Conservation (phyloP, 257 asterid genomes). For the Penstemon barbatus region DNA sequence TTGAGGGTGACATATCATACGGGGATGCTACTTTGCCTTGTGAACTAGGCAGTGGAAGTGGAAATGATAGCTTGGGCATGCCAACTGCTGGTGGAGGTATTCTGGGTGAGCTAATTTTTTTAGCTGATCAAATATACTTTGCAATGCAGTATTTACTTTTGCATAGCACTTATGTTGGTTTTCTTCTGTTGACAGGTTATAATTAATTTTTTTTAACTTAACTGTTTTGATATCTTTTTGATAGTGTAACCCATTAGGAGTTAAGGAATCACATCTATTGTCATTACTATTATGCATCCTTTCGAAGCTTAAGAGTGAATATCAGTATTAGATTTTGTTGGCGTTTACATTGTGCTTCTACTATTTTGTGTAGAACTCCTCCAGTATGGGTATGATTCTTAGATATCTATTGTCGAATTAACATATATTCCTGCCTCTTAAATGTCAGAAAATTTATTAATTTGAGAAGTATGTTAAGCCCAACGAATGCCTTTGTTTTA, state of each 20-base stretch:
- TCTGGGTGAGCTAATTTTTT: conserved; percentile 55
- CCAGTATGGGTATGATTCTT: not conserved
- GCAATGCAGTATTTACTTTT: too few relatives aligned
- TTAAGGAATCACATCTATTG: conserved; percentile 16
- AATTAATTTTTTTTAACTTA: not conserved
- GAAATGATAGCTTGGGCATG: conserved; percentile 73
- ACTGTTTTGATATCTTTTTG: not conserved
- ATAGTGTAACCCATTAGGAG: conserved; percentile 11
- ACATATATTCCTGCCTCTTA: conserved; percentile 3
- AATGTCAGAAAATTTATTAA: conserved; percentile 2
- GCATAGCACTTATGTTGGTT: conserved; percentile 7
- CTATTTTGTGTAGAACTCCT: not conserved
- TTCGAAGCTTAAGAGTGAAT: not conserved
- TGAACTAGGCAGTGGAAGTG: conserved; percentile 98
- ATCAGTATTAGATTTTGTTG: conserved; percentile 1
- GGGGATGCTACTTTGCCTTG: conserved; percentile 87
- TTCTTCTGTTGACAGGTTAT: not conserved
- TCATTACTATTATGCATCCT: not conserved
- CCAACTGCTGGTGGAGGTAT: conserved; percentile 93
- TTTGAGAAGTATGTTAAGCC: not conserved
- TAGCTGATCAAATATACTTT: conserved; percentile 21
- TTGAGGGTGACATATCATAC: conserved; percentile 79
- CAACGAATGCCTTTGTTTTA: not conserved
- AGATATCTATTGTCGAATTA: not conserved
- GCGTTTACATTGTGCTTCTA: not conserved